Evolutionary conservation across 345 rosid species (phyloP).

Genomic region (Gossypium ekmanianum): DNA sequence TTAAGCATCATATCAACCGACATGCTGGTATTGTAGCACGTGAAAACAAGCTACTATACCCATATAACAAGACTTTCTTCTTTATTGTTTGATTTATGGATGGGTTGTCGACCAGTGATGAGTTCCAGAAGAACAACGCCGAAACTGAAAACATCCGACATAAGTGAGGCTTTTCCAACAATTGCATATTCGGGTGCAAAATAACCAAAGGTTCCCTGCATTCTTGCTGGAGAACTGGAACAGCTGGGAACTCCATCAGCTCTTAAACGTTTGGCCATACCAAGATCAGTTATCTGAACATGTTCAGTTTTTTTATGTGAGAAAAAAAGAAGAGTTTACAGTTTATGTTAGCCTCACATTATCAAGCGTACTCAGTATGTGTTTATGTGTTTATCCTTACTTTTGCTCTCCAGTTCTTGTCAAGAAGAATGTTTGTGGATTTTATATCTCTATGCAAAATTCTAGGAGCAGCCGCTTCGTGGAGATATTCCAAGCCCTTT

Average conservation of each 20-base stretch:
- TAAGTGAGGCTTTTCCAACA: conserved; percentile 83
- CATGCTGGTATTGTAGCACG: neutral
- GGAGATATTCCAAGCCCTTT: conserved; percentile 94
- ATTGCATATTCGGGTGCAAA: conserved; percentile 47
- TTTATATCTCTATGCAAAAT: conserved; percentile 94
- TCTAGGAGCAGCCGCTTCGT: conserved; percentile 97
- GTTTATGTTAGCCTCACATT: neutral
- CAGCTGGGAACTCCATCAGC: conserved; percentile 73
- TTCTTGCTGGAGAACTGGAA: conserved; percentile 86
- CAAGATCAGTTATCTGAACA: conserved; percentile 94
- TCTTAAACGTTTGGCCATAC: conserved; percentile 85
- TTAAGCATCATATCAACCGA: neutral
- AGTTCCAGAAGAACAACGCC: conserved; percentile 97
- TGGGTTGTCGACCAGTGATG: conserved; percentile 81
- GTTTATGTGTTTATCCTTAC: conserved; percentile 33
- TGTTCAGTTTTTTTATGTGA: neutral
- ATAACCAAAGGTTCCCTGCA: conserved; percentile 85
- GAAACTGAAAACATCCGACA: conserved; percentile 95
- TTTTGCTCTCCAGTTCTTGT: conserved; percentile 79
- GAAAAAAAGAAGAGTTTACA: neutral
- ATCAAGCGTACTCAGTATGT: neutral
- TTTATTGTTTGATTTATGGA: conserved; percentile 60
- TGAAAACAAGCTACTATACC: conserved; percentile 39
- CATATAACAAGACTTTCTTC: conserved; percentile 94
- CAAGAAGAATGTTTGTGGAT: conserved; percentile 90